These are phyloP conservation scores for Paraphoma sp. DNA, from an alignment of 2,329 filamentous ascomycete species.

Conservation along the genomic window DNA sequence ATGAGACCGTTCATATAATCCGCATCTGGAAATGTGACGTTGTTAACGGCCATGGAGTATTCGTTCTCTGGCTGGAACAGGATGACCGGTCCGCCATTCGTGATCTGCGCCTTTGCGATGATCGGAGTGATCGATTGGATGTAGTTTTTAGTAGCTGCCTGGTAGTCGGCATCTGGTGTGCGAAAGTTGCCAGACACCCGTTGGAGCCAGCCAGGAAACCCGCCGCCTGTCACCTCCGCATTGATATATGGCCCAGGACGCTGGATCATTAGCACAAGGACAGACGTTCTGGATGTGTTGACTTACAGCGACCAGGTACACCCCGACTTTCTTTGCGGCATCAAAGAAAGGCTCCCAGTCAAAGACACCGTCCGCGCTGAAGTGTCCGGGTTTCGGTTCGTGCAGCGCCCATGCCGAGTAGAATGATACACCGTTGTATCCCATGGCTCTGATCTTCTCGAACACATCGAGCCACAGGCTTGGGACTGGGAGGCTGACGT, in stretches of 20 bases:
- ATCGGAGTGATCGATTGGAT: slow-evolving; percentile 63
- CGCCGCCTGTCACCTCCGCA: slow-evolving; percentile 75
- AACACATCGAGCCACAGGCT: slow-evolving; percentile 73
- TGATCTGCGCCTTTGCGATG: slow-evolving; percentile 79
- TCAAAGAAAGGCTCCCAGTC: slow-evolving; percentile 75
- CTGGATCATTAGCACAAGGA: slow-evolving; percentile 10
- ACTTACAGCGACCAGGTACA: slow-evolving; percentile 71
- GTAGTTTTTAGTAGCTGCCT: slow-evolving; percentile 67
- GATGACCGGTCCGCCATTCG: slow-evolving; percentile 78
- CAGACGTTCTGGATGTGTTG: not conserved
- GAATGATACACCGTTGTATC: slow-evolving; percentile 78
- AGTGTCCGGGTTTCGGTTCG: slow-evolving; percentile 73
- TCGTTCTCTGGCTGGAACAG: slow-evolving; percentile 80
- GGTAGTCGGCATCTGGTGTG: slow-evolving; percentile 65
- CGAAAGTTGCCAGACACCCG: slow-evolving; percentile 67
- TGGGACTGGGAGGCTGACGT: slow-evolving; percentile 61
- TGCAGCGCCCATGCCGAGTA: slow-evolving; percentile 78
- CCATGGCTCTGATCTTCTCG: slow-evolving; percentile 79
- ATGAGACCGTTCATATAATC: slow-evolving; percentile 73
- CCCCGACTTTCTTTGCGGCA: slow-evolving; percentile 71
- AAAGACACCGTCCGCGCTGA: slow-evolving; percentile 74
- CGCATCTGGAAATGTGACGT: slow-evolving; percentile 64
- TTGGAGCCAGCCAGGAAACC: slow-evolving; percentile 79
- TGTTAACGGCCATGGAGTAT: slow-evolving; percentile 62
- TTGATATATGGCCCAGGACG: slow-evolving; percentile 75